Evolutionary conservation across 768 basidiomycete genomes (phyloP).

Genomic region (Chiua virens): DNA sequence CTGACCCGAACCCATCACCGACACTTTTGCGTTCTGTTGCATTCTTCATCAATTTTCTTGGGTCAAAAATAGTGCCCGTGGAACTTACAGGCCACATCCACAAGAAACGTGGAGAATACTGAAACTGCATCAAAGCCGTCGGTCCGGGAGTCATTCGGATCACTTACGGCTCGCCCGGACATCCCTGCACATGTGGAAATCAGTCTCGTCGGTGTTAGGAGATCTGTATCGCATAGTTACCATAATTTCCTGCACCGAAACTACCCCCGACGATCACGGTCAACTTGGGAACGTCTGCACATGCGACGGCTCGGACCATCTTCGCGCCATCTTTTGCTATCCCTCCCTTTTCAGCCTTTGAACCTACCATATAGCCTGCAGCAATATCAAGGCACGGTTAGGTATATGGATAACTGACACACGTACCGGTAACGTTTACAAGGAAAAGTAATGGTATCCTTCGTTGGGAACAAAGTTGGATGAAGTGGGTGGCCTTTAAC

Average conservation of each 20-base stretch:
- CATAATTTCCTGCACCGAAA: slow-evolving; percentile 95
- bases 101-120: slow-evolving; percentile 93
- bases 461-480: slow-evolving; percentile 90
- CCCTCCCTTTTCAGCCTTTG: slow-evolving; percentile 90
- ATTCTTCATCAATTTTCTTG: slow-evolving; percentile 4
- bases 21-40: slow-evolving; percentile 81
- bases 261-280: slow-evolving; percentile 92
- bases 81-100: slow-evolving; percentile 95
- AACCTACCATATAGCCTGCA: slow-evolving; percentile 92
- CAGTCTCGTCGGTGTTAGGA: slow-evolving; percentile 7
- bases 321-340: slow-evolving; percentile 95
- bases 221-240: slow-evolving; percentile 36
- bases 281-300: slow-evolving; percentile 91
- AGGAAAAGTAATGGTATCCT: slow-evolving; percentile 88
- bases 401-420: slow-evolving; percentile 1
- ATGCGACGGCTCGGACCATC: slow-evolving; percentile 95
- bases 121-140: slow-evolving; percentile 3
- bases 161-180: slow-evolving; percentile 86
- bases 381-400: slow-evolving; percentile 2
- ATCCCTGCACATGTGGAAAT: slow-evolving; percentile 55
- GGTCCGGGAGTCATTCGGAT: neutral
- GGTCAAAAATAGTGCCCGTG: slow-evolving; percentile 1
- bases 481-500: slow-evolving; percentile 93
- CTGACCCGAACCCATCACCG: slow-evolving; percentile 94
- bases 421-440: slow-evolving; percentile 88